phyloP scores from a whole-genome alignment of 2,329 filamentous ascomycete genomes.

The Alternaria incomplexa region DNA sequence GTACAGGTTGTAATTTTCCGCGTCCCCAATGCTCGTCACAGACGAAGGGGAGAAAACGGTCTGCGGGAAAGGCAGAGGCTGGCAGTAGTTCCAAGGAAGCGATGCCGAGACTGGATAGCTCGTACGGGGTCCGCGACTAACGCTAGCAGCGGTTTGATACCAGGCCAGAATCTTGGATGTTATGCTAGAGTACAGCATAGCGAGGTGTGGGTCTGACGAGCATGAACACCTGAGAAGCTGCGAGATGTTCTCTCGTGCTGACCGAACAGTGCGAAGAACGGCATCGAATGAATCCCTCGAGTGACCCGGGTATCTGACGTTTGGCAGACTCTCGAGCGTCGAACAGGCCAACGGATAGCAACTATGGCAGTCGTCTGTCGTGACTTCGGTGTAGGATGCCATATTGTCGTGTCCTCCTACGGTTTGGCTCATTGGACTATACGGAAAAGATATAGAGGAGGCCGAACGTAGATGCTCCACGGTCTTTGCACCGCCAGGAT shows the following conservation, averaged over 20 bases:
- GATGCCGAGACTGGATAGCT: slow-evolving; percentile 15
- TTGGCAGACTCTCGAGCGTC: slow-evolving; percentile 38
- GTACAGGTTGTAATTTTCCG: slow-evolving; percentile 26
- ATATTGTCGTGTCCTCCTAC: slow-evolving; percentile 20
- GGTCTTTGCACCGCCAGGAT: slow-evolving; percentile 16
- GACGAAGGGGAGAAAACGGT: slow-evolving; percentile 22
- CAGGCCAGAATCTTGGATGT: slow-evolving; percentile 41
- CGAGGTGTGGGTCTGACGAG: slow-evolving; percentile 41
- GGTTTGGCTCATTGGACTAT: slow-evolving; percentile 23
- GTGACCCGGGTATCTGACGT: slow-evolving; percentile 21
- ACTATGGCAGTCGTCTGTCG: slow-evolving; percentile 34
- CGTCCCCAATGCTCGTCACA: slow-evolving; percentile 4
- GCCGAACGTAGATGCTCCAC: not conserved
- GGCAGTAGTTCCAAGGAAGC: not conserved
- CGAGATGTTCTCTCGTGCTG: slow-evolving; percentile 33
- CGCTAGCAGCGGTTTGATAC: slow-evolving; percentile 40
- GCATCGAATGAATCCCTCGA: slow-evolving; percentile 35
- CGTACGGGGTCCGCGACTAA: slow-evolving; percentile 21
- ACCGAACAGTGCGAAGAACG: slow-evolving; percentile 5
- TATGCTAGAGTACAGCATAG: slow-evolving; percentile 46
- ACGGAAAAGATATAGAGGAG: slow-evolving; percentile 18
- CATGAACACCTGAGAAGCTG: slow-evolving; percentile 40
- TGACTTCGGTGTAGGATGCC: slow-evolving; percentile 13
- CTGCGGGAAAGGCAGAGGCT: slow-evolving; percentile 16
- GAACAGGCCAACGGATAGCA: slow-evolving; percentile 40